Evolutionary conservation across 305 asterid genomes (phyloP).

Genomic region (Solanum hybrid): DNA sequence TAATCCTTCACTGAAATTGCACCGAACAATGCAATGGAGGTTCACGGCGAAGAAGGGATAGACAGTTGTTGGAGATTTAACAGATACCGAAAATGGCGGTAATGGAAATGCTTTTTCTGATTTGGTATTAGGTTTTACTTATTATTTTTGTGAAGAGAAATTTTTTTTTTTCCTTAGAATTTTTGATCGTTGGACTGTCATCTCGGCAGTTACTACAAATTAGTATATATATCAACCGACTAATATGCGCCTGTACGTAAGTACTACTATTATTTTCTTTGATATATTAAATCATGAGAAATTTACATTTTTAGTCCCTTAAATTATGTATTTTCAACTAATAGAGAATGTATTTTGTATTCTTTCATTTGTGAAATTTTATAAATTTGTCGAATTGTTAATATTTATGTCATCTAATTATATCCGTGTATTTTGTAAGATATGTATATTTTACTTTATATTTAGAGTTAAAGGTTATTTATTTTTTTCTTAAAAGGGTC

Average conservation of each 20-base stretch:
- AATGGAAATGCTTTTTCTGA: not conserved
- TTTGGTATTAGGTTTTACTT: not conserved
- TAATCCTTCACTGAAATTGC: not conserved
- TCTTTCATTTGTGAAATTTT: not conserved
- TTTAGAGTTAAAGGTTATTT: not conserved
- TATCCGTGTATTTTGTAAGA: not conserved
- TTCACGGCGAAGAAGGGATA: not conserved
- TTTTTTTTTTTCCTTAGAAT: not conserved
- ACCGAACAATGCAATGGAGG: not conserved
- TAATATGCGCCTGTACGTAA: not conserved
- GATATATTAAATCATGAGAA: not conserved
- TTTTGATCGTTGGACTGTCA: not conserved
- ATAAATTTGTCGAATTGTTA: not conserved
- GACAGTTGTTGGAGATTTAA: constrained; percentile 1
- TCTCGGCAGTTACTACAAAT: constrained; percentile 1
- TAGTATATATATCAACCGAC: not conserved
- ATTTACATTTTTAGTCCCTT: not conserved
- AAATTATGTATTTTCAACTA: not conserved
- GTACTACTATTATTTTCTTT: not conserved
- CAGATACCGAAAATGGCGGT: not conserved
- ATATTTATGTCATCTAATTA: not conserved
- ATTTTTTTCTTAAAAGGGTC: too few species aligned
- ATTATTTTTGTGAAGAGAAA: not conserved
- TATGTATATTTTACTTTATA: not conserved
- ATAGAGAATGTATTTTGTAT: not conserved